Percentiles rank a stretch among this genome's conserved stretches.
Evolutionary conservation across 177 flowering plant genomes (phyloP).

Genomic region (Vitis hybrid): DNA sequence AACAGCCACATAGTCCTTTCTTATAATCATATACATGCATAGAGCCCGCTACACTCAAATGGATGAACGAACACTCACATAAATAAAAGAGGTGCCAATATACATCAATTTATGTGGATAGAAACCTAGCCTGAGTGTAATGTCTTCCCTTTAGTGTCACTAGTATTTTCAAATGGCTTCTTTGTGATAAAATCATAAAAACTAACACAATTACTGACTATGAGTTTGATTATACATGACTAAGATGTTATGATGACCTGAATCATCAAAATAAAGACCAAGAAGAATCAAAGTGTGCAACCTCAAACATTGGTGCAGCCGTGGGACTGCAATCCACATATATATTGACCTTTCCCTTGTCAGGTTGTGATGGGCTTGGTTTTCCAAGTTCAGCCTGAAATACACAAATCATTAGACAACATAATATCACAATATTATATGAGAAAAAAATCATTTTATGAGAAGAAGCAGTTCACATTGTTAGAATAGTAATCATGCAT

Average conservation of each 20-base stretch:
- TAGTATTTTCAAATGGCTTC: no score
- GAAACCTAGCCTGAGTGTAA: no score
- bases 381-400: constrained; percentile 95
- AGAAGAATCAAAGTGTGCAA: constrained; percentile 16
- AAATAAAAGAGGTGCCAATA: no score
- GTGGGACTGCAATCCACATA: constrained; percentile 88
- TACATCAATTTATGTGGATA: no score
- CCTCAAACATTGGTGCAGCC: constrained; percentile 91
- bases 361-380: constrained; percentile 64
- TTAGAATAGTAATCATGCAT: not conserved
- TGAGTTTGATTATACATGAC: no score
- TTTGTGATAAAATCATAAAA: no score
- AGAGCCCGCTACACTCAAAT: no score
- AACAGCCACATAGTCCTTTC: no score
- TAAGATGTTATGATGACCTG: not conserved
- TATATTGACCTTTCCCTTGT: constrained; percentile 80
- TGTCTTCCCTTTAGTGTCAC: no score
- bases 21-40: no score
- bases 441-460: not conserved
- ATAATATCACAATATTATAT: not conserved
- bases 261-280: not conserved
- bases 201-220: no score
- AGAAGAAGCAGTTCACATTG: constrained; percentile 1
- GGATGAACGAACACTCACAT: no score
- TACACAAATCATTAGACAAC: constrained; percentile 2